Evolutionary conservation across 2,329 filamentous ascomycete species (phyloP).

Genomic region (Hypomyces perniciosus): DNA sequence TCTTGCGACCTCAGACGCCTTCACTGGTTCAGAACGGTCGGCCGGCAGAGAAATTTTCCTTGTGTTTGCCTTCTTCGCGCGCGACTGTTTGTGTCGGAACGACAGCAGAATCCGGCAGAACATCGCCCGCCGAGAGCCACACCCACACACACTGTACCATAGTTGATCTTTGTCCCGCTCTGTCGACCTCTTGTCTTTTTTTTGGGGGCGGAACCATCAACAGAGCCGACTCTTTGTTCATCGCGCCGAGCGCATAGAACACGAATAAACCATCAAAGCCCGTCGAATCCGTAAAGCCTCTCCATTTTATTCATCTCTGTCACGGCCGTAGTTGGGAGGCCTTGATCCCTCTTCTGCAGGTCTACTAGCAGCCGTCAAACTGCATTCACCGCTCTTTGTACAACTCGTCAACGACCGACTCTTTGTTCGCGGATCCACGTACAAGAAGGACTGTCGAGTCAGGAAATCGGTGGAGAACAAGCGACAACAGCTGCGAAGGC

Average conservation of each 20-base stretch:
- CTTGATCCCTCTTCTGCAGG: neutral
- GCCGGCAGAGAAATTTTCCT: constrained; percentile 22
- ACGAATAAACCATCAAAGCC: constrained; percentile 2
- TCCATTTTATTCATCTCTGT: no score
- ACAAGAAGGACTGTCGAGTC: constrained; percentile 16
- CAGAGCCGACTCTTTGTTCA: constrained; percentile 3
- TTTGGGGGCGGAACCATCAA: neutral
- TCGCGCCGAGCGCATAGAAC: constrained; percentile 3
- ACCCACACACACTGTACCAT: neutral
- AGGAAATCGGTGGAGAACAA: constrained; percentile 27
- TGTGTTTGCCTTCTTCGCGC: no score
- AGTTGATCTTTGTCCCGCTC: constrained; percentile 7
- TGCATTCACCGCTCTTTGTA: constrained; percentile 68
- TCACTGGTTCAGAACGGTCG: constrained; percentile 51
- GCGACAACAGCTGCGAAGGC: constrained; percentile 27
- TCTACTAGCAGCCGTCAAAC: constrained; percentile 44
- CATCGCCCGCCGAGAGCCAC: neutral
- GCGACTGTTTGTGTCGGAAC: no score
- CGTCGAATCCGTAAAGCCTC: neutral
- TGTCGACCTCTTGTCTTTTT: neutral
- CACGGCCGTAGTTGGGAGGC: neutral
- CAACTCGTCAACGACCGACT: constrained; percentile 44
- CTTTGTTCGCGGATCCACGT: constrained; percentile 25
- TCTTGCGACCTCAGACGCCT: constrained; percentile 48
- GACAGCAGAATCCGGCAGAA: no score